phyloP scores from a whole-genome alignment of 768 basidiomycete genomes.

The Pisolithus albus region DNA sequence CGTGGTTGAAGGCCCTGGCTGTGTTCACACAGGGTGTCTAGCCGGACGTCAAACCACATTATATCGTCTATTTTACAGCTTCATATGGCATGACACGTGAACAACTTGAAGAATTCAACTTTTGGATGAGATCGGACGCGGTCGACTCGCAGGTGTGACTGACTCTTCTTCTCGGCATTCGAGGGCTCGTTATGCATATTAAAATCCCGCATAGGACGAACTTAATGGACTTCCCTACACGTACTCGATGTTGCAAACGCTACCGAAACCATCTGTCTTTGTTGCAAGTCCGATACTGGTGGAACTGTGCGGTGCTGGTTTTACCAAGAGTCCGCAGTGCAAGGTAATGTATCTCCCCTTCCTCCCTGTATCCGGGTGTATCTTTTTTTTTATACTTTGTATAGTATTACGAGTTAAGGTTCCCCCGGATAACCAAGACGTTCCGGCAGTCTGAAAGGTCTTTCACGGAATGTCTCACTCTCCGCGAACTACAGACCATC shows the following conservation, averaged over 20 bases:
- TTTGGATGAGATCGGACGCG: constrained; percentile 37
- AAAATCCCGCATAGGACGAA: not conserved
- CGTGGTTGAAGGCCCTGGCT: not conserved
- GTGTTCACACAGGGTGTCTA: constrained; percentile 14
- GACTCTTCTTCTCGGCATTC: not conserved
- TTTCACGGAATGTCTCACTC: constrained; percentile 50
- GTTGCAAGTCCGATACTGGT: constrained; percentile 57
- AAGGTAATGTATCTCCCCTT: constrained; percentile 32
- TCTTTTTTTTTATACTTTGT: not conserved
- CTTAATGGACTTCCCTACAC: constrained; percentile 43
- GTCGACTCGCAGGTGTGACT: constrained; percentile 17
- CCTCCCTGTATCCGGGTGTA: not conserved
- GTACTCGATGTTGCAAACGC: constrained; percentile 41
- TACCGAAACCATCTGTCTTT: constrained; percentile 49
- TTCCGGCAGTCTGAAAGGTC: constrained; percentile 53
- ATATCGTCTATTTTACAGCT: constrained; percentile 66
- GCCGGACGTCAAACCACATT: constrained; percentile 47
- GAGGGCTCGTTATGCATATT: not conserved
- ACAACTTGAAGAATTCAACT: constrained; percentile 68
- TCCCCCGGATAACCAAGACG: constrained; percentile 71
- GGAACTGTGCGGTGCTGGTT: constrained; percentile 79
- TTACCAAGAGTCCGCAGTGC: constrained; percentile 58
- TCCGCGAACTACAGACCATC: constrained; percentile 46
- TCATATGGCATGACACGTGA: constrained; percentile 69
- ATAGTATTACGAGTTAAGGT: constrained; percentile 79